Evolutionary conservation across 257 asterid species (phyloP).

Genomic region (Knoxia roxburghii): DNA sequence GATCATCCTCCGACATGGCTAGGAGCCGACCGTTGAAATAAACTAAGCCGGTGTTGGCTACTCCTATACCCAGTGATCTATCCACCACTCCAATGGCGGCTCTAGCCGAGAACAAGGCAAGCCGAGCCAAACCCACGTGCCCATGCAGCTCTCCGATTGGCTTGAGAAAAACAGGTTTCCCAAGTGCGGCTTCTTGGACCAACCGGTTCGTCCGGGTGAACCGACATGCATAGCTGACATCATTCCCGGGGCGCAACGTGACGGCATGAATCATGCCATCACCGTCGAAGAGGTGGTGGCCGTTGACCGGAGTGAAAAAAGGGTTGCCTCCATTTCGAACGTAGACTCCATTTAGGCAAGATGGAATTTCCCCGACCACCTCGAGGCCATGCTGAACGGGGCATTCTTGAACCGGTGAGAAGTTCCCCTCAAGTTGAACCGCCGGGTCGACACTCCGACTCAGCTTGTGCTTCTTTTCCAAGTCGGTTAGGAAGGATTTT

Average conservation of each 20-base stretch:
- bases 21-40: conserved; percentile 46
- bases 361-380: conserved; percentile 45
- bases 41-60: conserved; percentile 48
- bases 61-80: conserved; percentile 27
- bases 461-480: conserved; percentile 35
- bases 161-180: conserved; percentile 45
- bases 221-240: conserved; percentile 41
- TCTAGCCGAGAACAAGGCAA: conserved; percentile 37
- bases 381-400: conserved; percentile 51
- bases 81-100: conserved; percentile 28
- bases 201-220: conserved; percentile 47
- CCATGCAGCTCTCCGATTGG: conserved; percentile 65
- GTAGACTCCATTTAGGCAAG: conserved; percentile 34
- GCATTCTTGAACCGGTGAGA: conserved; percentile 52
- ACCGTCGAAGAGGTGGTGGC: conserved; percentile 68
- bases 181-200: conserved; percentile 36
- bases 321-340: conserved; percentile 64
- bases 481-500: conserved; percentile 17
- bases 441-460: conserved; percentile 45
- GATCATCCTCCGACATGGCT: conserved; percentile 62
- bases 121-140: conserved; percentile 53
- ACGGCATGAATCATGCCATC: conserved; percentile 70
- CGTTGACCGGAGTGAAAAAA: conserved; percentile 32
- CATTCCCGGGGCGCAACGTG: conserved; percentile 23
- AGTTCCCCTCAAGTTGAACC: conserved; percentile 54